Base-by-base conservation (phyloP, 768 basidiomycete species). In the Lactarius indigo region DNA sequence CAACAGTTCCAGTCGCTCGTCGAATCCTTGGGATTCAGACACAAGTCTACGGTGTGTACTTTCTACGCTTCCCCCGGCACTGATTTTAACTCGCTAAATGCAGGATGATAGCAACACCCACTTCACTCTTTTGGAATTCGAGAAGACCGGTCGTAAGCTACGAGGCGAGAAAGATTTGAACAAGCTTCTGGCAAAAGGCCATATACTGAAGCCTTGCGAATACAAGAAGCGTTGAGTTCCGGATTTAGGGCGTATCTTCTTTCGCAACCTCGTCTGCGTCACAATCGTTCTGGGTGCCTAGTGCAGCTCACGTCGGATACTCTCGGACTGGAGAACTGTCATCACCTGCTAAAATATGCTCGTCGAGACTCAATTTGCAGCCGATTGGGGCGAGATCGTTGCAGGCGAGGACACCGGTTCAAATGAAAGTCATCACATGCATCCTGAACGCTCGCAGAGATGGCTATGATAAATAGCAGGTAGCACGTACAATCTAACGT, bases 61-160 rank as follows among this genome's bases (percentile, higher is more conserved):
- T 37, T 26, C 35, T 60, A 50, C 56, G 57, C 17, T 54, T 30
- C 18, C 35, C 35, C 35, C 23, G 26, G 10, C 26, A 44, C 20
- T 5, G 6, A 2, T 60, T 42, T 58, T 56, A 68, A 65, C 28
- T 66, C 65, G 31, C 26, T 1, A 59, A 18, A 28, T 41, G 15
- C 76, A 96, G 95, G 88, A 95, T 74, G 84, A 87, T 60, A 79
- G 80, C 54, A 96, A 94, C 72, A 88, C 88, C 1, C 92, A 97
- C 75, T 96, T 97, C 75, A 88, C 86, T 23, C 77, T 93, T 20
- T 90, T 96, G 70, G 89, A 90, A 63, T 96, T 95, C 75, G 79
- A 78, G 70, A 94, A 94, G 76, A 73, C 82, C 6, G 70, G 81
- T 18, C 80, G 82, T 44, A 75, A 76, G 59, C 70, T 74, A 28